These are phyloP conservation scores for Boletus sp. DNA, from an alignment of 768 basidiomycete genomes.

Conservation along the genomic window DNA sequence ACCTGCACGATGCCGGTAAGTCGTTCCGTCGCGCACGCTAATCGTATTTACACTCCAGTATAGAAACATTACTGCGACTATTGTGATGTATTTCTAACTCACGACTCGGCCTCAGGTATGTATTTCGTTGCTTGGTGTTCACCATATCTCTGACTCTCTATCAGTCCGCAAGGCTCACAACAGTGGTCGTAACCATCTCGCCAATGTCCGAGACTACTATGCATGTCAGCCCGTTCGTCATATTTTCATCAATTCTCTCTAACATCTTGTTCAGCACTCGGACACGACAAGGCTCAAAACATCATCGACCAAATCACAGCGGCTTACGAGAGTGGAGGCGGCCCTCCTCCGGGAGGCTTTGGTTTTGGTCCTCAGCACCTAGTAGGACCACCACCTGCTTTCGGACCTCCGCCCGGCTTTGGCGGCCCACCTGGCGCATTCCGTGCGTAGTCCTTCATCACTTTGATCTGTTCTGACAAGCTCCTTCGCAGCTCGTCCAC, in stretches of 20 bases:
- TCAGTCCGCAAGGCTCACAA: constrained; percentile 98
- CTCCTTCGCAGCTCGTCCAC: constrained; percentile 51
- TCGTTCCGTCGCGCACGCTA: constrained; percentile 8
- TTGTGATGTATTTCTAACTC: constrained; percentile 91
- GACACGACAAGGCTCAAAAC: constrained; percentile 95
- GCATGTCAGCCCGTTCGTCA: constrained; percentile 57
- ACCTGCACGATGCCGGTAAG: constrained; percentile 61
- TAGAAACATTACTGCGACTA: constrained; percentile 96
- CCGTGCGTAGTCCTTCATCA: constrained; percentile 12
- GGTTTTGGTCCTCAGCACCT: constrained; percentile 84
- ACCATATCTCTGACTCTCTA: constrained; percentile 4
- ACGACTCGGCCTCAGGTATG: constrained; percentile 89
- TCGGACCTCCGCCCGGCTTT: constrained; percentile 54
- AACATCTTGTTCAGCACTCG: constrained; percentile 54
- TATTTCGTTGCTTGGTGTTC: constrained; percentile 1
- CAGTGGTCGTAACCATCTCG: constrained; percentile 92
- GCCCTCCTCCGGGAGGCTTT: constrained; percentile 85
- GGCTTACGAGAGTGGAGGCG: constrained; percentile 83
- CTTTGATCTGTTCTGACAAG: constrained; percentile 1
- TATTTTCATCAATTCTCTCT: background rate
- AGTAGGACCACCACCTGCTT: constrained; percentile 47
- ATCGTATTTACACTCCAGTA: constrained; percentile 5
- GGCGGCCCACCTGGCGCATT: constrained; percentile 43
- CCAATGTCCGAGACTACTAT: constrained; percentile 97
- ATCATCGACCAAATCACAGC: constrained; percentile 99